A percentile compares a stretch with the other conserved stretches of the same genome.
Evolutionary conservation across 352 stramenopile species (phyloP).

Genomic region (Peronosclerospora sorghi): DNA sequence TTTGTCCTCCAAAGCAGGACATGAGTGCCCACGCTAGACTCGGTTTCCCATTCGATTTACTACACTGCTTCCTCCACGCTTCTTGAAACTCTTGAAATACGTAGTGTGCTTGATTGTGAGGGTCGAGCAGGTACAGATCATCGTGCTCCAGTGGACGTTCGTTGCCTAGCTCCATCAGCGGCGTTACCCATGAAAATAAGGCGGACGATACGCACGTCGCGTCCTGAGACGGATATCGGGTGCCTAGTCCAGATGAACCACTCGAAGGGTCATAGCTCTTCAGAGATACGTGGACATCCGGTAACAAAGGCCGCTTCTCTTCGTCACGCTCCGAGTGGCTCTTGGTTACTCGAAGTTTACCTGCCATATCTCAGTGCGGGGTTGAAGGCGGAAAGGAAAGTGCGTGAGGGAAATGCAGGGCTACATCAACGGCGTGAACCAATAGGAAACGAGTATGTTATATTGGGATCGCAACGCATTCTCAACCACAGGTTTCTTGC

Average conservation of each 20-base stretch:
- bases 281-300: conserved; percentile 17
- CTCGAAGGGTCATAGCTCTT: conserved; percentile 2
- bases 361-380: conserved; percentile 10
- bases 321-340: conserved; percentile 4
- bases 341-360: conserved; percentile 16
- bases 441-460: neutral
- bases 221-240: conserved; percentile 46
- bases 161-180: conserved; percentile 64
- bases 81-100: conserved; percentile 31
- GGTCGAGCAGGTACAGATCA: conserved; percentile 62
- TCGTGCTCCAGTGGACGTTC: conserved; percentile 47
- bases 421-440: too few species aligned
- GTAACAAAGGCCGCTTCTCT: conserved; percentile 21
- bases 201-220: conserved; percentile 36
- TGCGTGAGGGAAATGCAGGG: neutral
- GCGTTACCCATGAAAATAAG: conserved; percentile 71
- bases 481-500: too few species aligned
- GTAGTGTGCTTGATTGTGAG: conserved; percentile 28
- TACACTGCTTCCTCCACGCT: conserved; percentile 27
- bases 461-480: too few species aligned
- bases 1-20: conserved; percentile 35
- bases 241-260: conserved; percentile 21
- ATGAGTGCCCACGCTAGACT: conserved; percentile 35
- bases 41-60: conserved; percentile 12
- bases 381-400: conserved; percentile 8